These are phyloP conservation scores for Suillus ampliporus DNA, from an alignment of 768 basidiomycete genomes.

Conservation along the genomic window DNA sequence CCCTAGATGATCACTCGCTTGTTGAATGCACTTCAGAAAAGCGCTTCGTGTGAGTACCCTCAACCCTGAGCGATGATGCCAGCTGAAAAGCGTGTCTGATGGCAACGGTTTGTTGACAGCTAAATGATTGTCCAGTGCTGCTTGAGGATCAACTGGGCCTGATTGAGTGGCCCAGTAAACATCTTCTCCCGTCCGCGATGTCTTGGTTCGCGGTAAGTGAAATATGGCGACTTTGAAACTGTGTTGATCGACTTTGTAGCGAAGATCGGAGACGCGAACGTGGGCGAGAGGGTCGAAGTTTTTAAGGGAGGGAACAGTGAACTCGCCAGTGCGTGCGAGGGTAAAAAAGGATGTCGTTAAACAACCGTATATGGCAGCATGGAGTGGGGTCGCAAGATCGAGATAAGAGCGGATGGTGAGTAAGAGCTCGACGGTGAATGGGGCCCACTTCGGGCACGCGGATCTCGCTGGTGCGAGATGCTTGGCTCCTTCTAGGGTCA, in stretches of 20 bases:
- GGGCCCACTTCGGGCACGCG: slow-evolving; percentile 40
- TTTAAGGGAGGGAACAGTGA: slow-evolving; percentile 3
- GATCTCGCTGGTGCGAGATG: not conserved
- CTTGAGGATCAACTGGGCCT: slow-evolving; percentile 26
- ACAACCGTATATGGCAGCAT: slow-evolving; percentile 1
- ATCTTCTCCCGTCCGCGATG: slow-evolving; percentile 34
- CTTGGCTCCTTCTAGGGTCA: slow-evolving; percentile 30
- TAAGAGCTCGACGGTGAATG: slow-evolving; percentile 31
- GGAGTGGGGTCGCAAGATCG: not conserved
- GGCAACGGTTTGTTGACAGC: slow-evolving; percentile 31
- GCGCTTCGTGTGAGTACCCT: not conserved
- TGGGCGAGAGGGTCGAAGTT: not conserved
- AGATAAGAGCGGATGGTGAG: too few relatives aligned
- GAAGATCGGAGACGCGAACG: slow-evolving; percentile 27
- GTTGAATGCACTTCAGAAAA: not conserved
- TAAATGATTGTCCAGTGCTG: slow-evolving; percentile 18
- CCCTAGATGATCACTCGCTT: not conserved
- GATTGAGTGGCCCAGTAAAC: slow-evolving; percentile 39
- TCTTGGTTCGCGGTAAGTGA: slow-evolving; percentile 39
- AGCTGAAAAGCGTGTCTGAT: slow-evolving; percentile 39
- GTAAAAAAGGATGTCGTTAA: not conserved
- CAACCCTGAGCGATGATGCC: not conserved
- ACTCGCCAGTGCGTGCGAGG: not conserved
- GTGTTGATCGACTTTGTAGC: slow-evolving; percentile 39
- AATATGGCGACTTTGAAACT: slow-evolving; percentile 29